Conservation (phyloP, 306 rosid species). For the Argentina anserina region DNA sequence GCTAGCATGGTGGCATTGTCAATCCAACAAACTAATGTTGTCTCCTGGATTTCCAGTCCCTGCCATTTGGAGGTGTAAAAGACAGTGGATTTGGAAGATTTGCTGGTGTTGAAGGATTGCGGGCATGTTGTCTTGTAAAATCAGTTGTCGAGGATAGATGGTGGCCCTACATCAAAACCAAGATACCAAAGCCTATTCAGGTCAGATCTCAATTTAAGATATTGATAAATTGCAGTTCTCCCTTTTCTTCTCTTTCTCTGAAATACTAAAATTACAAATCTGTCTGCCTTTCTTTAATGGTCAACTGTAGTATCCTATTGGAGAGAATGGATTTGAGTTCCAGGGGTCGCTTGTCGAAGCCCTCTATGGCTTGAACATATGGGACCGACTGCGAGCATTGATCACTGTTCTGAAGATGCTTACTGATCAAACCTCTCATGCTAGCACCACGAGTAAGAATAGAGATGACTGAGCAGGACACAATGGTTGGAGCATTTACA, state of each 20-base stretch:
- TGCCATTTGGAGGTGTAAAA: conserved; percentile 95
- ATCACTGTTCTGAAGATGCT: conserved; percentile 67
- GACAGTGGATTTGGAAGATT: conserved; percentile 96
- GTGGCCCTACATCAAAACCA: conserved; percentile 83
- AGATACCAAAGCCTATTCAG: conserved; percentile 87
- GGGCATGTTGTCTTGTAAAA: conserved; percentile 95
- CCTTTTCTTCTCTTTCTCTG: not conserved
- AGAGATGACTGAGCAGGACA: conserved; percentile 30
- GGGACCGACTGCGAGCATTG: conserved; percentile 85
- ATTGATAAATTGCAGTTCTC: not conserved
- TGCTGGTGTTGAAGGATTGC: conserved; percentile 86
- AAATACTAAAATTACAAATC: not conserved
- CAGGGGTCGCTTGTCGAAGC: conserved; percentile 79
- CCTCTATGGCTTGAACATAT: conserved; percentile 72
- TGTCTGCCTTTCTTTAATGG: conserved; percentile 14
- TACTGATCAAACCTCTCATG: conserved; percentile 49
- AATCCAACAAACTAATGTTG: conserved; percentile 15
- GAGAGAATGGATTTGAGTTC: conserved; percentile 79
- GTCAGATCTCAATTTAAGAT: conserved; percentile 39
- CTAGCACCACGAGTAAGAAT: conserved; percentile 25
- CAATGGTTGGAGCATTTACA: conserved; percentile 6
- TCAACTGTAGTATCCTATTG: conserved; percentile 70
- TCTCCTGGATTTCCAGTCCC: conserved; percentile 60
- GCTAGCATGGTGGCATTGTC: conserved; percentile 1
- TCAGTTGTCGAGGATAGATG: conserved; percentile 93